Conservation (phyloP, 441 rosid genomes). For the Capsella rubella region DNA sequence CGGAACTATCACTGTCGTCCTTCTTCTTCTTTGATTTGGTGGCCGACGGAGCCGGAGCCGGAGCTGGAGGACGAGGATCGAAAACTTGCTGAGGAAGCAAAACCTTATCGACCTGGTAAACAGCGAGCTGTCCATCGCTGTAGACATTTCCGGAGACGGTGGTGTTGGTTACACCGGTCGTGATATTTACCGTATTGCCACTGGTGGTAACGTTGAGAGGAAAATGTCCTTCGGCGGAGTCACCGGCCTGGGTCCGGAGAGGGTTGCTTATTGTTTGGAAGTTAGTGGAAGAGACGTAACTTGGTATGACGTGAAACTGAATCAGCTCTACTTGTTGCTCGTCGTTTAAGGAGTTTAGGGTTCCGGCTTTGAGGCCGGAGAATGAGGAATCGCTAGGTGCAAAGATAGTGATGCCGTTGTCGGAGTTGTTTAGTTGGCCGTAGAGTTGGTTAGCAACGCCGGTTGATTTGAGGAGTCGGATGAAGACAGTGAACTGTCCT, state of each 20-base stretch:
- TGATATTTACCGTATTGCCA: constrained; percentile 74
- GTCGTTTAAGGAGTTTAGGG: constrained; percentile 66
- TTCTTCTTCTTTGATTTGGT: constrained; percentile 59
- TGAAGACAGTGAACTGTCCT: constrained; percentile 69
- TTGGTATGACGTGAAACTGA: constrained; percentile 82
- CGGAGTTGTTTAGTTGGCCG: constrained; percentile 78
- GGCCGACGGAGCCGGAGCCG: constrained; percentile 74
- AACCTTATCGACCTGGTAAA: constrained; percentile 81
- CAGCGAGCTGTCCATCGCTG: constrained; percentile 84
- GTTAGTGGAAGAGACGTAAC: constrained; percentile 58
- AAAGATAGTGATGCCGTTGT: constrained; percentile 83
- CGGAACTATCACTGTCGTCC: constrained; percentile 46
- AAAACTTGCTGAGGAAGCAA: constrained; percentile 78
- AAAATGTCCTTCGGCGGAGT: constrained; percentile 57
- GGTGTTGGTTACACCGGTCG: constrained; percentile 78
- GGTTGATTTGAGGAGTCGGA: constrained; percentile 74
- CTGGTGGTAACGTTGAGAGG: constrained; percentile 76
- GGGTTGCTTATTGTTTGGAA: constrained; percentile 92
- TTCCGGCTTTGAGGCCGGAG: constrained; percentile 65
- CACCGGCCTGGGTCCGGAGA: constrained; percentile 82
- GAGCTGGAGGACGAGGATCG: constrained; percentile 75
- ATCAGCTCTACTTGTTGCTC: constrained; percentile 71
- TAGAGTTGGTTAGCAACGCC: constrained; percentile 60
- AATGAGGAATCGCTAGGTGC: constrained; percentile 82
- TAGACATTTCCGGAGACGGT: constrained; percentile 72